phyloP scores from a whole-genome alignment of 2,329 filamentous ascomycete genomes.

The Claviceps monticola region DNA sequence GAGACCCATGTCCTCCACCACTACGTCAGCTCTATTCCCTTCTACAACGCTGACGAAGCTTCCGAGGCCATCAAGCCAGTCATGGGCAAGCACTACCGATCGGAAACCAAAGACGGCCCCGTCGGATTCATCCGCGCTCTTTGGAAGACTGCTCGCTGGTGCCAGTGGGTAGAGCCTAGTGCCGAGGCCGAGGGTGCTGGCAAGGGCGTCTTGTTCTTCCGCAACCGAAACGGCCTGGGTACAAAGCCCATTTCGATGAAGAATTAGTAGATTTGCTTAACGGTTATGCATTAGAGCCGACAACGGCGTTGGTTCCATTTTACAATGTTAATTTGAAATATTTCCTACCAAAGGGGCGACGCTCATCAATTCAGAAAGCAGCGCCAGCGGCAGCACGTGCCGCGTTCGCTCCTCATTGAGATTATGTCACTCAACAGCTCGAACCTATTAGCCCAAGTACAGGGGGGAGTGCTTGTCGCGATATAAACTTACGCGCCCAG shows the following conservation, averaged over 20 bases:
- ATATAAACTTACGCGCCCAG: not conserved
- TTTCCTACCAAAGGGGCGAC: not conserved
- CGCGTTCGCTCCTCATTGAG: not conserved
- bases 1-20: constrained; percentile 97
- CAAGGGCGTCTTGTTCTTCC: constrained; percentile 83
- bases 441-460: not conserved
- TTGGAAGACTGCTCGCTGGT: constrained; percentile 69
- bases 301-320: constrained; percentile 2
- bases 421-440: not conserved
- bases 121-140: constrained; percentile 74
- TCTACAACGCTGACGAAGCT: constrained; percentile 92
- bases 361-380: not conserved
- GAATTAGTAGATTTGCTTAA: constrained; percentile 1
- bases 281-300: not conserved
- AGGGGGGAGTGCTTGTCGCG: not conserved
- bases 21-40: constrained; percentile 90
- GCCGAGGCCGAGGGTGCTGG: constrained; percentile 66
- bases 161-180: constrained; percentile 95
- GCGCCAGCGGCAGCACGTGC: not conserved
- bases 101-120: constrained; percentile 62
- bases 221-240: constrained; percentile 83
- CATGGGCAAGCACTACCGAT: constrained; percentile 92
- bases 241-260: constrained; percentile 24
- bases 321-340: not conserved
- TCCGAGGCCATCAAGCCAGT: constrained; percentile 85